Evolutionary conservation across 2,329 filamentous ascomycete genomes (phyloP).

Genomic region (Pseudofabraea citricarpa): DNA sequence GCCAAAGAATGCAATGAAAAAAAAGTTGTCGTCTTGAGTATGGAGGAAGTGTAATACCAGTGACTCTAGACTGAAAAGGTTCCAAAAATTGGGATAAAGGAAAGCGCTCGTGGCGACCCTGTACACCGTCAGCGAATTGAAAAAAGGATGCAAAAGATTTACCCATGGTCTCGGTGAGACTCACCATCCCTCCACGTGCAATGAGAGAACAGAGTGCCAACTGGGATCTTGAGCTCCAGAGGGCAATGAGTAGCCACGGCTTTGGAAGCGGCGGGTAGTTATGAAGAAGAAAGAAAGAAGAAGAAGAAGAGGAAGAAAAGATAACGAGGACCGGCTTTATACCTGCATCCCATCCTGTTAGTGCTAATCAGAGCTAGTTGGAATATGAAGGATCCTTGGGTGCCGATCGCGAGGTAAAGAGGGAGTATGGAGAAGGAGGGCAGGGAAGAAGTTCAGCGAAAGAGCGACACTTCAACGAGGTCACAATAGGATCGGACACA

Average conservation of each 20-base stretch:
- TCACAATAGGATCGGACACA: background rate
- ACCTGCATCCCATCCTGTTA: background rate
- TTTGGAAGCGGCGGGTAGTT: background rate
- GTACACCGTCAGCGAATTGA: background rate
- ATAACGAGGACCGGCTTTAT: background rate
- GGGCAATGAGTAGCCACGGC: background rate
- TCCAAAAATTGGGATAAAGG: background rate
- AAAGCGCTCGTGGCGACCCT: no score
- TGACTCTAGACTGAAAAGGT: constrained; percentile 1
- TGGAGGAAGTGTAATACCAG: constrained; percentile 3
- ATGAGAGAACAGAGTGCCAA: constrained; percentile 1
- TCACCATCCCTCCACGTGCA: constrained; percentile 1
- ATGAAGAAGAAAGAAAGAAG: constrained; percentile 1
- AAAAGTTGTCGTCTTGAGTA: constrained; percentile 1
- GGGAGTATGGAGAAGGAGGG: background rate
- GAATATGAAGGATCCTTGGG: constrained; percentile 2
- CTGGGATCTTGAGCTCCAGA: constrained; percentile 2
- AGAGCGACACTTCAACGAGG: constrained; percentile 1
- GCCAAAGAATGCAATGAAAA: constrained; percentile 3
- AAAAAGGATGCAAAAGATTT: background rate
- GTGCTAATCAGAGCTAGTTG: constrained; percentile 1
- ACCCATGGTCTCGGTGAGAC: background rate
- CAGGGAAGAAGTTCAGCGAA: background rate
- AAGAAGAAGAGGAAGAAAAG: constrained; percentile 3
- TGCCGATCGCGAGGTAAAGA: background rate